A percentile compares a stretch with the other conserved stretches of the same genome.
Conservation (phyloP, 495 filamentous ascomycete genomes). For the Penicillium angulare region DNA sequence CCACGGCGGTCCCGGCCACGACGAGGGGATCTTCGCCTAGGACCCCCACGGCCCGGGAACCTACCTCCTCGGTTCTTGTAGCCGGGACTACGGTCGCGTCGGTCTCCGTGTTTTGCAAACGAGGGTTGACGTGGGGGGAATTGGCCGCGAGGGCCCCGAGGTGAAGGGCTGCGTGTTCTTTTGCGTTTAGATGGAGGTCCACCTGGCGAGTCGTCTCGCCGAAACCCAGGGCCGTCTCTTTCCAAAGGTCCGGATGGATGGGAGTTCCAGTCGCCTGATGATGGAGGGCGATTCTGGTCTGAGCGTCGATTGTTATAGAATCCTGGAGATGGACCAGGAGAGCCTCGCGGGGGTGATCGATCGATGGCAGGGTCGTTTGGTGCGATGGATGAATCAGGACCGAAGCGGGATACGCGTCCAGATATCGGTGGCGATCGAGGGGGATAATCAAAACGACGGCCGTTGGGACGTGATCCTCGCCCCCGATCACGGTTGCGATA, state of each 20-base stretch:
- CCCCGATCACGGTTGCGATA: conserved; percentile 35
- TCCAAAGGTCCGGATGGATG: conserved; percentile 16
- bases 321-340: conserved; percentile 24
- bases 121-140: conserved; percentile 24
- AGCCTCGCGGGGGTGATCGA: conserved; percentile 30
- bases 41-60: conserved; percentile 33
- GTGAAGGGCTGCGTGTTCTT: conserved; percentile 49
- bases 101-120: conserved; percentile 26
- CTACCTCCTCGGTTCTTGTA: conserved; percentile 31
- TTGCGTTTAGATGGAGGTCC: conserved; percentile 40
- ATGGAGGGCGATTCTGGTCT: conserved; percentile 9
- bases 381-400: conserved; percentile 29
- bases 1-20: conserved; percentile 38
- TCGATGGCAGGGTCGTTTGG: conserved; percentile 32
- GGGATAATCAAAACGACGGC: conserved; percentile 28
- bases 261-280: conserved; percentile 19
- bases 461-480: conserved; percentile 29
- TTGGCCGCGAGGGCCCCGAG: conserved; percentile 23
- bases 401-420: conserved; percentile 23
- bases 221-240: conserved; percentile 19
- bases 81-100: conserved; percentile 32
- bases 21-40: conserved; percentile 33
- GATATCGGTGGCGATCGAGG: conserved; percentile 40
- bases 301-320: conserved; percentile 14
- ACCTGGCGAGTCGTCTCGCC: conserved; percentile 34